Evolutionary conservation across 2,329 filamentous ascomycete genomes (phyloP), one percentile per base, ranked within the genome.

Genomic region (Clonostachys rhizophaga): DNA sequence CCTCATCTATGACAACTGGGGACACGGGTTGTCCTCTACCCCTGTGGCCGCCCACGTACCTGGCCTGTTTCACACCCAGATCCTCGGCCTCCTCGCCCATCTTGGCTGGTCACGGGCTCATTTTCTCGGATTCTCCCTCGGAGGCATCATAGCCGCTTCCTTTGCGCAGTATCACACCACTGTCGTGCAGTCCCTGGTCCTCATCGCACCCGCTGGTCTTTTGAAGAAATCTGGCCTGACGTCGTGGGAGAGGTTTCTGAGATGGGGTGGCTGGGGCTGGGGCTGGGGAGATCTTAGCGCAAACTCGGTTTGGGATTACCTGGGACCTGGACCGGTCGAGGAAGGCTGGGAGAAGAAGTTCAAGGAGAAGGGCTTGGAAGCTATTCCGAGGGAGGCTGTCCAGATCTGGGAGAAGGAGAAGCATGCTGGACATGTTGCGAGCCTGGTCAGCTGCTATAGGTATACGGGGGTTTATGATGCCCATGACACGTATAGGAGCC

Each of bases 1-100:
- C 34, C 68, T 73, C 0, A 58, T 76, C 1, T 16, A 76, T 13
- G 76, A 80, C 47, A 66, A 72, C 11, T 79, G 73, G 74, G 76
- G 76, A 33, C 77, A 80, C 44, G 76, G 76, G 0, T 57, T 80
- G n/a, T 70, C 62, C 30, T 69, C 72, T 6, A 78, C 75, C 0
- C 76, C 76, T 0, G 4, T 72, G 2, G 33, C 55, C 0, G 54
- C 75, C 0, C 74, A 79, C 45, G 60, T 60, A 0, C 51, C 68
- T 1, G 37, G 46, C 0, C 49, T 78, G 1, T 79, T 80, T 47
- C 68, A 74, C 42, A 14, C 14, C 1, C 54, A 74, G 4, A 46
- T 79, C 0, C 62, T 70, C 6, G 49, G 49, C 1, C 30, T 79
- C 1, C 52, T 79, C 5, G 57, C 55, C 2, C 54, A 63, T 4